A percentile compares a stretch with the other conserved stretches of the same genome.
phyloP scores from a whole-genome alignment of 441 rosid species.

The Erodium moschatum region DNA sequence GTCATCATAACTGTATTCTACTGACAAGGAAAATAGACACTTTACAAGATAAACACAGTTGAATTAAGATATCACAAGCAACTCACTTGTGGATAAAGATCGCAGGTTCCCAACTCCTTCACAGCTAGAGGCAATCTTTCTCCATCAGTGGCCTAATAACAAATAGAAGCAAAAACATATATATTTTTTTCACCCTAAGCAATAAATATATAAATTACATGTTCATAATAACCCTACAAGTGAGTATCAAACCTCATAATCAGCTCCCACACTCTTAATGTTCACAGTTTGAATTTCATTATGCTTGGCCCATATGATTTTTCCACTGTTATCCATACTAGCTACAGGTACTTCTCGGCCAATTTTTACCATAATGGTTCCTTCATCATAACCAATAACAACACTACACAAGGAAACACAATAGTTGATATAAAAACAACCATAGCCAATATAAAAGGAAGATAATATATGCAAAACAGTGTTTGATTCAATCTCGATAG shows the following conservation, averaged over 20 bases:
- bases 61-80: conserved; percentile 12
- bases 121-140: conserved; percentile 95
- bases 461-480: background rate
- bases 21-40: background rate
- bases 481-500: background rate
- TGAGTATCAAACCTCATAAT: conserved; percentile 67
- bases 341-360: conserved; percentile 97
- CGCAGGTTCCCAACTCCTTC: conserved; percentile 95
- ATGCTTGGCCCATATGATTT: conserved; percentile 97
- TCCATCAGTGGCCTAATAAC: conserved; percentile 76
- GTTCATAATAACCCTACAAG: conserved; percentile 17
- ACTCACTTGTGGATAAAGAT: conserved; percentile 97
- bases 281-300: conserved; percentile 33
- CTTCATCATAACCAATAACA: conserved; percentile 97
- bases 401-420: conserved; percentile 37
- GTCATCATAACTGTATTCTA: background rate
- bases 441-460: background rate
- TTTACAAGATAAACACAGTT: conserved; percentile 10
- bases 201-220: conserved; percentile 11
- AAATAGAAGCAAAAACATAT: conserved; percentile 19
- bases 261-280: conserved; percentile 88
- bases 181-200: conserved; percentile 13
- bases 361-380: conserved; percentile 92
- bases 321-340: conserved; percentile 98
- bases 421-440: conserved; percentile 11